These are phyloP conservation scores for Plasmodium ovale DNA, from an alignment of 169 alveolate genomes.

Conservation along the genomic window DNA sequence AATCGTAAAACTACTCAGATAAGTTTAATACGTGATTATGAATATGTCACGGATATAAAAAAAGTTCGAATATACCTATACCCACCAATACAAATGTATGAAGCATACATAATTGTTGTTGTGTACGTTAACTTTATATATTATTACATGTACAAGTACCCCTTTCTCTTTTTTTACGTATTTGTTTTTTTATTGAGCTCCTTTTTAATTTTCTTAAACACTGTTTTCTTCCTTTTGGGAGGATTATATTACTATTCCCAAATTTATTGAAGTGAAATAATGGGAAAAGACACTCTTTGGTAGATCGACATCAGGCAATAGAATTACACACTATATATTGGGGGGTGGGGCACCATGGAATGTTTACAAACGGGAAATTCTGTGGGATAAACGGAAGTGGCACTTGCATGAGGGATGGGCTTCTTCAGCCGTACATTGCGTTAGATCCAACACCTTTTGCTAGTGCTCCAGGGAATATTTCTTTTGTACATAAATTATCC, in stretches of 20 bases:
- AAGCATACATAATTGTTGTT: conserved; percentile 32
- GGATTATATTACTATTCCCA: conserved; percentile 1
- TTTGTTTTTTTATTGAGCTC: conserved; percentile 39
- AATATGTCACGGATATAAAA: conserved; percentile 11
- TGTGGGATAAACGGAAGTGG: too few species aligned
- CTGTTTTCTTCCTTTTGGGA: conserved; percentile 12
- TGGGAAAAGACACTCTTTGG: too few species aligned
- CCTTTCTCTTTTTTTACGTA: conserved; percentile 52
- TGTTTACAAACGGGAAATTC: too few species aligned
- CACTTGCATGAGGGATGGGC: too few species aligned
- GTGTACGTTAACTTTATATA: conserved; percentile 44
- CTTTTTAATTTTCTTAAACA: conserved; percentile 39
- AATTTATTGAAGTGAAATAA: too few species aligned
- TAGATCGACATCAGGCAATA: too few species aligned
- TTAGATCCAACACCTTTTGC: too few species aligned
- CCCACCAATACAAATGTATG: conserved; percentile 60
- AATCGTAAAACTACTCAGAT: conserved; percentile 28
- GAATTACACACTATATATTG: too few species aligned
- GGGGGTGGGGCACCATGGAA: too few species aligned
- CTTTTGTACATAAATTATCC: too few species aligned
- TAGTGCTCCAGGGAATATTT: too few species aligned
- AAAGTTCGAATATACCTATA: conserved; percentile 38
- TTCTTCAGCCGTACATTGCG: too few species aligned
- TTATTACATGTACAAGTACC: conserved; percentile 64
- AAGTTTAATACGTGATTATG: conserved; percentile 19